Base-by-base conservation (phyloP, 2,329 filamentous ascomycete genomes). In the Chaetoscypha palmicola region DNA sequence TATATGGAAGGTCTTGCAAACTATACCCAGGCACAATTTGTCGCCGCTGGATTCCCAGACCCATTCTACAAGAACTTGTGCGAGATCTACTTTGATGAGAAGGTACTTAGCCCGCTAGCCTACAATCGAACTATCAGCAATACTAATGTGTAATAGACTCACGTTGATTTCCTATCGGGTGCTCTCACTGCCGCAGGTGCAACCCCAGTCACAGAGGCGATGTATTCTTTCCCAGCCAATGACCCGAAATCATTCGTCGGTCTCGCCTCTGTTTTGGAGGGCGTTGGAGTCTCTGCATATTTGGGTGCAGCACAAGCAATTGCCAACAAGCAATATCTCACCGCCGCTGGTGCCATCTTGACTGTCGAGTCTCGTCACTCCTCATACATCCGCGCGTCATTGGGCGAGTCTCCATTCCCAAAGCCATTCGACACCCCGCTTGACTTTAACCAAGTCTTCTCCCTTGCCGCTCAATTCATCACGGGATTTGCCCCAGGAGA, bases 311-410 rank as follows among this genome's bases (percentile, higher is more conserved):
- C 79, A 4, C 71, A 72, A 19, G 66, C 68, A 47, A 79, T 78
- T 49, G 68, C 72, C 48, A 69, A 72, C 59, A 72, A 76, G 50
- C 65, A 66, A 17, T 81, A 81, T 63, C 65, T 84, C 35, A 74
- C 74, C 0, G 72, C 72, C 3, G 80, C 79, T 1, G 79, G 74
- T 20, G 73, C 73, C 44, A 79, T 86, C 56, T 66, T 85, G 24
- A 77, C 76, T 22, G 73, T 82, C 44, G 80, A 84, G 56, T 71
- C 80, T 23, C 73, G 80, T 8, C 80, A 85, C 65, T 73, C 73
- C 1, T 67, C 81, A 3, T 81, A 79, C 65, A 66, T 83, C 51
- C 76, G 80, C 41, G 62, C 66, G 22, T 64, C 65, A 8, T 62
- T 71, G 14, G 62, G 66, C 38, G 58, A 76, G 54, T 61, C 62